A percentile compares a stretch with the other conserved stretches of the same genome.
Evolutionary conservation across 208 protist genomes (phyloP).

Genomic region (Leishmania martiniquensis): DNA sequence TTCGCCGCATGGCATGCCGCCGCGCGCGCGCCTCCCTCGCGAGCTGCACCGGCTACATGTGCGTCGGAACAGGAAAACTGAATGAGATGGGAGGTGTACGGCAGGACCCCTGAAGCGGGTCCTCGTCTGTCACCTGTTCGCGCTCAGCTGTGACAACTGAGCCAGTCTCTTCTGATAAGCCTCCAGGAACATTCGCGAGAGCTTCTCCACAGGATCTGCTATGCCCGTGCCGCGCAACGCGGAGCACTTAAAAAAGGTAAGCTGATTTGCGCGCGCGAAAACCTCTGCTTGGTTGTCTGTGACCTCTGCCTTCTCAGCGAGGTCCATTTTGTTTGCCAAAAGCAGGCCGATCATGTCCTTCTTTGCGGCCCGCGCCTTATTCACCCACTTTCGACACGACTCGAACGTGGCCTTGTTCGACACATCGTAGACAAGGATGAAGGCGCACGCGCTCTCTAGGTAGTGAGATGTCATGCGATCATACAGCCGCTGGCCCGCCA

Average conservation of each 20-base stretch:
- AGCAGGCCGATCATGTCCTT: slow-evolving; percentile 79
- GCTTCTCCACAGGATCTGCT: slow-evolving; percentile 81
- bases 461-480: slow-evolving; percentile 77
- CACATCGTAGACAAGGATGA: slow-evolving; percentile 90
- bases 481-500: slow-evolving; percentile 89
- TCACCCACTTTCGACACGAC: slow-evolving; percentile 82
- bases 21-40: background rate
- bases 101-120: background rate
- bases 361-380: slow-evolving; percentile 45
- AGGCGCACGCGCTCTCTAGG: slow-evolving; percentile 65
- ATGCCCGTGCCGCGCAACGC: slow-evolving; percentile 82
- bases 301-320: slow-evolving; percentile 87
- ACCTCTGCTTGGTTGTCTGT: slow-evolving; percentile 86
- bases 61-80: background rate
- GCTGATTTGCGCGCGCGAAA: slow-evolving; percentile 68
- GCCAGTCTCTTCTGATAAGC: slow-evolving; percentile 73
- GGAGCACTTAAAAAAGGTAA: slow-evolving; percentile 90
- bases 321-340: slow-evolving; percentile 91
- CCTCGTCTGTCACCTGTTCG: background rate
- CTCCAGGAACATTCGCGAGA: slow-evolving; percentile 66
- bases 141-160: slow-evolving; percentile 10
- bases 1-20: background rate
- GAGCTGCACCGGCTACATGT: background rate
- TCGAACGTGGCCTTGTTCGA: slow-evolving; percentile 93
- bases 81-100: background rate